These are phyloP conservation scores for Sindora glabra DNA, from an alignment of 306 rosid genomes.

Conservation along the genomic window DNA sequence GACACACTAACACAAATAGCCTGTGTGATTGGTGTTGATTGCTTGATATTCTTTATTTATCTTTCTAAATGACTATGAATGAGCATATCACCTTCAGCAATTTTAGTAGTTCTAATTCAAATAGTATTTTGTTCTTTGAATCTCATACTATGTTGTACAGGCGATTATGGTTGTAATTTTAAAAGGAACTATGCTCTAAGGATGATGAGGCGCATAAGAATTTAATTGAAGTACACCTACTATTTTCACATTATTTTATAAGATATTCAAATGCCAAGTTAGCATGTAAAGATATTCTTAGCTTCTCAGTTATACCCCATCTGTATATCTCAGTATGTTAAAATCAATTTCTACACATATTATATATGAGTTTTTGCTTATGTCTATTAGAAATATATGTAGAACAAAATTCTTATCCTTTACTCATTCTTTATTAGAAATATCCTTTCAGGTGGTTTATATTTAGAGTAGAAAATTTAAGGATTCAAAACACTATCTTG, in stretches of 20 bases:
- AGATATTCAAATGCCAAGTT: not conserved
- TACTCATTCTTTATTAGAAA: not conserved
- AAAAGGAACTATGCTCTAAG: too few species aligned
- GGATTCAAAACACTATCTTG: constrained; percentile 11
- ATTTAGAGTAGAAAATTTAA: constrained; percentile 13
- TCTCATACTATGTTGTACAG: too few species aligned
- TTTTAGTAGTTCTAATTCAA: too few species aligned
- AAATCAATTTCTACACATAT: not conserved
- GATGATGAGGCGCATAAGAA: too few species aligned
- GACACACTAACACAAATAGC: too few species aligned
- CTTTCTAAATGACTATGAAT: too few species aligned
- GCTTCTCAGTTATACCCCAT: not conserved
- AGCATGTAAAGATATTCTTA: not conserved
- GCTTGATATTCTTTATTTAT: too few species aligned
- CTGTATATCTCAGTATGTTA: not conserved
- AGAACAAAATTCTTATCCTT: not conserved
- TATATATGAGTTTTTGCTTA: not conserved
- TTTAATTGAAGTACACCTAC: not conserved
- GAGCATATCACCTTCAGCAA: too few species aligned
- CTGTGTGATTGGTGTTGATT: too few species aligned
- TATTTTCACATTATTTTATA: not conserved
- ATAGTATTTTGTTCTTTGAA: too few species aligned
- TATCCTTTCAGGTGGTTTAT: constrained; percentile 30
- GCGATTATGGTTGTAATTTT: too few species aligned
- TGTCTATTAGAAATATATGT: not conserved